Evolutionary conservation across 2,329 filamentous ascomycete genomes (phyloP).

Genomic region (Alternaria arbusti): DNA sequence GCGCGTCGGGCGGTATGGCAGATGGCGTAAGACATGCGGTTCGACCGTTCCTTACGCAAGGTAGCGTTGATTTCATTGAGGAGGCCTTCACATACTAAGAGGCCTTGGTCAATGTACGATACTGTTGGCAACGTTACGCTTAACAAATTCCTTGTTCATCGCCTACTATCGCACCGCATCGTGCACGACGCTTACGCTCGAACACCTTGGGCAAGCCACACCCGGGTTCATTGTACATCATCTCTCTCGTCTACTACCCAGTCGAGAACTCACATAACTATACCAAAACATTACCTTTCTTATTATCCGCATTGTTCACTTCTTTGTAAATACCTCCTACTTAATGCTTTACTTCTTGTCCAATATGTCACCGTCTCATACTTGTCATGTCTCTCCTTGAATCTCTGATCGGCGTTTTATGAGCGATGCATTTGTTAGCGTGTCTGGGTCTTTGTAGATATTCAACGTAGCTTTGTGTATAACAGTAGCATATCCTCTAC

Average conservation of each 20-base stretch:
- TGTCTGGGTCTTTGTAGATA: not conserved
- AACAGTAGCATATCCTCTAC: not conserved
- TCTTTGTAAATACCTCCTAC: conserved; percentile 33
- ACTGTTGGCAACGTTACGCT: not conserved
- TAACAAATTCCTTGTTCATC: not conserved
- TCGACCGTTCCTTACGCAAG: conserved; percentile 58
- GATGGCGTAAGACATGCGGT: conserved; percentile 66
- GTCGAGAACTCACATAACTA: conserved; percentile 4
- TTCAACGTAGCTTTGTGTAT: not conserved
- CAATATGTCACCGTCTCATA: conserved; percentile 3
- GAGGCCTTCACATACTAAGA: conserved; percentile 69
- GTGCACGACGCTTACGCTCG: conserved; percentile 2
- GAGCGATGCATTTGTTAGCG: conserved; percentile 14
- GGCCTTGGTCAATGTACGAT: not conserved
- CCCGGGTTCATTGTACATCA: conserved; percentile 3
- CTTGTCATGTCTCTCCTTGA: conserved; percentile 33
- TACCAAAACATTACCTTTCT: conserved; percentile 5
- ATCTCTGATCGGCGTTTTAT: not conserved
- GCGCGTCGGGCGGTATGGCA: conserved; percentile 67
- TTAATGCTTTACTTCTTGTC: conserved; percentile 25
- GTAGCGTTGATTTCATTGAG: conserved; percentile 67
- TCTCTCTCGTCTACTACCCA: not conserved
- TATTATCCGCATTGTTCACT: conserved; percentile 16
- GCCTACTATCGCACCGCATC: not conserved
- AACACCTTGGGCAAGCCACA: conserved; percentile 1